A percentile compares a stretch with the other conserved stretches of the same genome.
phyloP scores from a whole-genome alignment of 2,329 filamentous ascomycete genomes.

The Akanthomyces muscarius region DNA sequence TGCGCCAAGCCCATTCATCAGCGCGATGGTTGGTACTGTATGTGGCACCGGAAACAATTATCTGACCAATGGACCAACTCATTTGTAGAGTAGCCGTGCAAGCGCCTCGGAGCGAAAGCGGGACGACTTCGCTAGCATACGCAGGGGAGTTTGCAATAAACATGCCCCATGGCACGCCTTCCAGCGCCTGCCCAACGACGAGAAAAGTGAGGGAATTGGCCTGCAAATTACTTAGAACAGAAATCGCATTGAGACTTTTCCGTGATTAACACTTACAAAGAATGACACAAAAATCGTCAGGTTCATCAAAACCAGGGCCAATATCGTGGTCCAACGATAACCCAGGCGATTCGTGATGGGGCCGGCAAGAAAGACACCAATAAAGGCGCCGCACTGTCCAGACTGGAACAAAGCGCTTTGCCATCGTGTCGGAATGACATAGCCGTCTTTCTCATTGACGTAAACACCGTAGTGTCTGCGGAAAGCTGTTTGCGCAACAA shows the following conservation, averaged over 20 bases:
- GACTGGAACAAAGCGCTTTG: constrained; percentile 33
- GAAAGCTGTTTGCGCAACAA: constrained; percentile 40
- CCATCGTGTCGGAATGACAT: constrained; percentile 39
- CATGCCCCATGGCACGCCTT: constrained; percentile 59
- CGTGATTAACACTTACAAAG: constrained; percentile 37
- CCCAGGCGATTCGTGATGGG: constrained; percentile 35
- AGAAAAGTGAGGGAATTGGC: constrained; percentile 37
- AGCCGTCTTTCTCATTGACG: constrained; percentile 16
- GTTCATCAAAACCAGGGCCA: constrained; percentile 36
- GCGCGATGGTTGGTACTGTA: constrained; percentile 44
- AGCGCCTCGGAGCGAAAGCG: constrained; percentile 51
- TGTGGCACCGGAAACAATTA: constrained; percentile 54
- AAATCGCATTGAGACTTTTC: not conserved
- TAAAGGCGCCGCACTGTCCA: constrained; percentile 33
- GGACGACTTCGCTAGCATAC: constrained; percentile 58
- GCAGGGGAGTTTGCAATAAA: constrained; percentile 61
- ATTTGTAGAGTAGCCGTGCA: constrained; percentile 59
- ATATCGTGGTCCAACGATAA: constrained; percentile 36
- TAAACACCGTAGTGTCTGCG: constrained; percentile 34
- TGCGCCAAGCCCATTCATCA: constrained; percentile 34
- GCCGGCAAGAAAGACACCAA: constrained; percentile 36
- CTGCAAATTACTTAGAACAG: constrained; percentile 22
- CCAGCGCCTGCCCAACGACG: constrained; percentile 51
- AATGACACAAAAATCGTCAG: constrained; percentile 47
- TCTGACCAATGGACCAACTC: constrained; percentile 59